A percentile compares a stretch with the other conserved stretches of the same genome.
phyloP scores from a whole-genome alignment of 495 filamentous ascomycete genomes.

The Aspergillus kassunensis region DNA sequence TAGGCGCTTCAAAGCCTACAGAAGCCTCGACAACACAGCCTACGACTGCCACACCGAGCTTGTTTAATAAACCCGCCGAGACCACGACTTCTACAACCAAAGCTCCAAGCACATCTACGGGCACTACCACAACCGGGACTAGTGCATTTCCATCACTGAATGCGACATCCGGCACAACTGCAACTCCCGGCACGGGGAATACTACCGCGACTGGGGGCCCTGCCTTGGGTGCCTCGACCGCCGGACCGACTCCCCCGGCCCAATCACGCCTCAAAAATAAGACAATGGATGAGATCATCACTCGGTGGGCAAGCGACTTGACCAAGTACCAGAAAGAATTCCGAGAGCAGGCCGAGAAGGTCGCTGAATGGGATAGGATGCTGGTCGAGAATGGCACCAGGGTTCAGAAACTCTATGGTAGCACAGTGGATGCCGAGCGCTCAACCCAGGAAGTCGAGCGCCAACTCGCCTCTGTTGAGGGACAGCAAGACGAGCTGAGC shows the following conservation, averaged over 20 bases:
- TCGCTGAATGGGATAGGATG: conserved; percentile 85
- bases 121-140: conserved; percentile 15
- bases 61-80: conserved; percentile 29
- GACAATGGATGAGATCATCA: conserved; percentile 99
- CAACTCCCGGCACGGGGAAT: conserved; percentile 19
- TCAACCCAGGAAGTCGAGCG: conserved; percentile 87
- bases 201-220: conserved; percentile 26
- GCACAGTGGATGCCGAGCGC: conserved; percentile 85
- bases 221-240: conserved; percentile 63
- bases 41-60: conserved; percentile 19
- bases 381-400: conserved; percentile 89
- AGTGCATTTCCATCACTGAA: conserved; percentile 14
- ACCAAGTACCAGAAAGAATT: conserved; percentile 96
- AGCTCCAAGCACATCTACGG: conserved; percentile 13
- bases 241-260: conserved; percentile 69
- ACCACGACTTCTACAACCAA: conserved; percentile 24
- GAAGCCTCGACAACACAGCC: conserved; percentile 26
- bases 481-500: conserved; percentile 83
- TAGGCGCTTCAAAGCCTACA: conserved; percentile 35
- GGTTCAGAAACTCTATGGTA: conserved; percentile 81
- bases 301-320: conserved; percentile 92
- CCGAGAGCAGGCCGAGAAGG: conserved; percentile 78
- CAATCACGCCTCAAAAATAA: conserved; percentile 93
- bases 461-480: conserved; percentile 81
- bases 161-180: conserved; percentile 13